Evolutionary conservation across 805 yeast species (phyloP), one percentile per base, ranked within the genome.

Genomic region (Cyberlindnera euphorbiiphila): DNA sequence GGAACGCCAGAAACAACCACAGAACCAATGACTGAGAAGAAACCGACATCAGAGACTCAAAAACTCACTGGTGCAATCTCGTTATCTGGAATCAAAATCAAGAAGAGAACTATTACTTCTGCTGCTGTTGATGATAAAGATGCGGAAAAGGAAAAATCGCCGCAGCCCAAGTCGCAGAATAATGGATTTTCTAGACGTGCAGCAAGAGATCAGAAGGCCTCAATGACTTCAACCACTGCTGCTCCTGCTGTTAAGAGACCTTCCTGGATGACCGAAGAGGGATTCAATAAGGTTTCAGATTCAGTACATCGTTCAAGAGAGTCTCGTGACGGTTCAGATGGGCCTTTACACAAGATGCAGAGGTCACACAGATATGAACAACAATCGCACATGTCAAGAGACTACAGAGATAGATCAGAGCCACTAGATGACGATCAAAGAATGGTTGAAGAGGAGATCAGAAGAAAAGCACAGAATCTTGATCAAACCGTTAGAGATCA

Each of bases 401-500:
- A 41, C 9, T 31, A 13, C 9, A 36, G 43, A 35, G 29, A 36
- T 6, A 29, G 37, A 5, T 25, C 20, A 10, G 38, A 29, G 10
- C 8, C 6, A 2, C 11, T 25, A 23, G 38, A 29, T 5, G 30
- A 36, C 15, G 36, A 34, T 12, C 36, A 32, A 20, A 23, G 32
- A 22, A 18, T 30, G 9, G 24, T 32, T 14, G 42, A 37, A 16
- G 40, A 35, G 16, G 41, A 37, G 4, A 34, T 42, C 16, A 35
- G 37, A 22, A 22, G 25, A 16, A 41, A 36, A 23, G 33, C 36
- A 42, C 48, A 54, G 30, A 59, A 57, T 33, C 28, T 59, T 29
- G 85, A 84, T 50, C 76, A 76, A 31, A 72, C 85, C 37, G 94
- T 93, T 22, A 70, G 88, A 46, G 69, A 74, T 33, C 96, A 87